Conservation (phyloP, 2,329 filamentous ascomycete species). For the Byssoonygena ceratinophila region DNA sequence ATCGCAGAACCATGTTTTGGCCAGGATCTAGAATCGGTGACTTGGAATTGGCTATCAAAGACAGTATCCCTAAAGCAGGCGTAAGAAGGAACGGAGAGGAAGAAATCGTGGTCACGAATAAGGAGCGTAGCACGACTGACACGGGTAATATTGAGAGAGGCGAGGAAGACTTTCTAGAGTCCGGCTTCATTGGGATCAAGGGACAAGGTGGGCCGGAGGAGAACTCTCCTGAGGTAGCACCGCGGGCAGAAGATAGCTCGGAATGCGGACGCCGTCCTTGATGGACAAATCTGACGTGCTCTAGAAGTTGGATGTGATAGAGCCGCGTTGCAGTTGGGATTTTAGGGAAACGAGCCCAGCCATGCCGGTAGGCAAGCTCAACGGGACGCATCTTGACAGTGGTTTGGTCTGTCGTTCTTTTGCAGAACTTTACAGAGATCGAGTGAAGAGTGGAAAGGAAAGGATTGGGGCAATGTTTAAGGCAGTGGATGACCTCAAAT, state of each 20-base stretch:
- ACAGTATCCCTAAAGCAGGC: constrained; percentile 59
- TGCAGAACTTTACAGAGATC: not conserved
- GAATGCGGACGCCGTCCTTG: constrained; percentile 6
- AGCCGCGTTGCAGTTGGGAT: not conserved
- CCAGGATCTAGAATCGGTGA: constrained; percentile 61
- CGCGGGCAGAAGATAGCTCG: not conserved
- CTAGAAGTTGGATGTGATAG: not conserved
- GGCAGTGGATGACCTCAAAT: not conserved
- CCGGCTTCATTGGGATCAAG: constrained; percentile 7
- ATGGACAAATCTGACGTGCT: constrained; percentile 8
- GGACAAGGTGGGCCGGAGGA: constrained; percentile 7
- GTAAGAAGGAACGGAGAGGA: constrained; percentile 42
- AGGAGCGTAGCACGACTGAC: constrained; percentile 16
- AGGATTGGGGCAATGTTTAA: no score
- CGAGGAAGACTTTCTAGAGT: not conserved
- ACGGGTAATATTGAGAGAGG: constrained; percentile 17
- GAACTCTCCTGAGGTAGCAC: constrained; percentile 2
- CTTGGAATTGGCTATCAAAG: constrained; percentile 57
- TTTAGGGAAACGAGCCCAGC: constrained; percentile 1
- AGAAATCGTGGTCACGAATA: constrained; percentile 17
- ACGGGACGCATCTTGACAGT: not conserved
- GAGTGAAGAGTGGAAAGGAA: not conserved
- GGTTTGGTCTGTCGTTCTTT: not conserved
- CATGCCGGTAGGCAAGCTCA: not conserved
- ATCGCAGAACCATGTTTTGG: constrained; percentile 59